These are phyloP conservation scores for Fraxinus baroniana DNA, from an alignment of 305 asterid genomes.

Conservation along the genomic window DNA sequence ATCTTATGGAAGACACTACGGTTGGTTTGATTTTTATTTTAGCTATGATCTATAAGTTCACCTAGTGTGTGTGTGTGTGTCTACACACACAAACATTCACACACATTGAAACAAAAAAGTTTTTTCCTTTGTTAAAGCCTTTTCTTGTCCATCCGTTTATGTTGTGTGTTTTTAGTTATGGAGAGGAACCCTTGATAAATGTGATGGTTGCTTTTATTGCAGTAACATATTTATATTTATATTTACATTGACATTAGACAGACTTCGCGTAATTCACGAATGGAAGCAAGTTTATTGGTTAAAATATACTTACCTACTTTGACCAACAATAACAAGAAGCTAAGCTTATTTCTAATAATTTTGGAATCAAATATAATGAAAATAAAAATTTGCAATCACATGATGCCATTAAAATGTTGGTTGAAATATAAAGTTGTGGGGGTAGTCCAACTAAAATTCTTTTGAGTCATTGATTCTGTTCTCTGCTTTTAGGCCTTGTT, in stretches of 20 bases:
- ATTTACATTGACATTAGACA: background rate
- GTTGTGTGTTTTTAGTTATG: conserved; percentile 13
- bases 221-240: background rate
- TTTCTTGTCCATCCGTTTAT: conserved; percentile 10
- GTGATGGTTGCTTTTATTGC: conserved; percentile 7
- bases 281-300: conserved; percentile 16
- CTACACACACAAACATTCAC: background rate
- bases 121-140: background rate
- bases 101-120: background rate
- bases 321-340: conserved; percentile 5
- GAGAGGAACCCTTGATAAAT: conserved; percentile 19
- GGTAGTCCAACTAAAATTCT: background rate
- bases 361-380: background rate
- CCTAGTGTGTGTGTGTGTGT: background rate
- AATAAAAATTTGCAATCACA: background rate
- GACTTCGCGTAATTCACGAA: conserved; percentile 8
- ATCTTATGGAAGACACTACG: conserved; percentile 90
- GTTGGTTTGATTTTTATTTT: conserved; percentile 49
- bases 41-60: conserved; percentile 15
- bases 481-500: conserved; percentile 68
- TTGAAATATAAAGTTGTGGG: background rate
- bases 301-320: background rate
- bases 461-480: conserved; percentile 17
- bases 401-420: background rate
- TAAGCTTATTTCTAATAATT: background rate